Evolutionary conservation across 2,329 filamentous ascomycete species (phyloP).

Genomic region (Xylogone sp.): DNA sequence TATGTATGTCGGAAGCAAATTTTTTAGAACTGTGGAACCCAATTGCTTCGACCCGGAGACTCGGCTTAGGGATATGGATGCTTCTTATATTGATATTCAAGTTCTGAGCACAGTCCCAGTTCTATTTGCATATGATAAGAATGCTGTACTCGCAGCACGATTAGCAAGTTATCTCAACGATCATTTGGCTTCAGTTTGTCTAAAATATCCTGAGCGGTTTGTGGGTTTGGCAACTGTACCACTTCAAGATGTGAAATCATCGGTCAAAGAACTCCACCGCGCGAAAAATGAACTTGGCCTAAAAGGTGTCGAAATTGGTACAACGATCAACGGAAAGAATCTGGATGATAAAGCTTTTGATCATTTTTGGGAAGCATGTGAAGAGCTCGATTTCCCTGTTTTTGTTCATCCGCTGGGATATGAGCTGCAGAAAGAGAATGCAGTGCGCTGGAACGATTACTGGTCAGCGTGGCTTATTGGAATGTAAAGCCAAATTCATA

Average conservation of each 20-base stretch:
- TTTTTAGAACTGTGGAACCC: slow-evolving; percentile 31
- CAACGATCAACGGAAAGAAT: slow-evolving; percentile 26
- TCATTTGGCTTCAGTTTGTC: slow-evolving; percentile 26
- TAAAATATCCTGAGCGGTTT: slow-evolving; percentile 22
- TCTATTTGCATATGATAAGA: slow-evolving; percentile 34
- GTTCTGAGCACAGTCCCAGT: slow-evolving; percentile 33
- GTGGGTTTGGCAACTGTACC: slow-evolving; percentile 31
- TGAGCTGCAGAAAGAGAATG: slow-evolving; percentile 28
- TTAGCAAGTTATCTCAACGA: slow-evolving; percentile 30
- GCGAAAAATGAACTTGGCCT: slow-evolving; percentile 21
- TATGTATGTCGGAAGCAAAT: slow-evolving; percentile 30
- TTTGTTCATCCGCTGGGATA: slow-evolving; percentile 34
- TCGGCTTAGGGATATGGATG: slow-evolving; percentile 29
- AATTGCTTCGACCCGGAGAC: slow-evolving; percentile 29
- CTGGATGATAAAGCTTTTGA: slow-evolving; percentile 27
- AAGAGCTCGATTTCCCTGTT: slow-evolving; percentile 28
- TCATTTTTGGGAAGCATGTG: slow-evolving; percentile 30
- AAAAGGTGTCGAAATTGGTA: slow-evolving; percentile 31
- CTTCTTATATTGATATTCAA: slow-evolving; percentile 31
- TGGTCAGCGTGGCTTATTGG: slow-evolving; percentile 33
- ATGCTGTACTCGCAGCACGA: slow-evolving; percentile 21
- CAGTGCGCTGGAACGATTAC: slow-evolving; percentile 27
- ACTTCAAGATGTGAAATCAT: slow-evolving; percentile 26
- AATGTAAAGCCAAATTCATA: slow-evolving; percentile 25
- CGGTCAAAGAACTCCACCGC: slow-evolving; percentile 26